Evolutionary conservation across 1,284 basidiomycete species (phyloP).

Genomic region (Ceratobasidium sp.): DNA sequence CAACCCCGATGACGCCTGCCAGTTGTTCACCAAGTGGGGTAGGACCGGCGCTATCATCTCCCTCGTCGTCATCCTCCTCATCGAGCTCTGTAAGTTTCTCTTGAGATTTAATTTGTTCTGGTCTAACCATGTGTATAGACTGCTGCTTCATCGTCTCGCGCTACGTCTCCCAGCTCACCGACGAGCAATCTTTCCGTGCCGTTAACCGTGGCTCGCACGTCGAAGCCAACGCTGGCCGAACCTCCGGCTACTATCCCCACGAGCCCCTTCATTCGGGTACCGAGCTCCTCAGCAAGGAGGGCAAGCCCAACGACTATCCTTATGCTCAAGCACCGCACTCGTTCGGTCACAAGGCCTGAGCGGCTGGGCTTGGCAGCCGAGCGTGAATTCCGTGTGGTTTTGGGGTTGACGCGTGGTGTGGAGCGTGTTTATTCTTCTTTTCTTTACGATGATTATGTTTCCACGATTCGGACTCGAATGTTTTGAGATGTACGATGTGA

Average conservation of each 20-base stretch:
- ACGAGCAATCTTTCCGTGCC: constrained; percentile 49
- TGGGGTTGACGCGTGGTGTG: too few species aligned
- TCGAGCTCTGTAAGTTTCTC: constrained; percentile 58
- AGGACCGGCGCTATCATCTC: constrained; percentile 52
- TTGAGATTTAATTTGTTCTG: constrained; percentile 30
- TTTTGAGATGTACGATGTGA: too few species aligned
- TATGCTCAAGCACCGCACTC: constrained; percentile 34
- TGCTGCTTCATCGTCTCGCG: constrained; percentile 64
- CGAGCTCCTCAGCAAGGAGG: constrained; percentile 27
- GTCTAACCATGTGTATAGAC: constrained; percentile 55
- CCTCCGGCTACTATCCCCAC: constrained; percentile 40
- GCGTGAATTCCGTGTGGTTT: too few species aligned
- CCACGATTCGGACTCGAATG: too few species aligned
- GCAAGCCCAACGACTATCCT: constrained; percentile 11
- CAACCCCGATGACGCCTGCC: constrained; percentile 56
- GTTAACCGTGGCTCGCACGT: constrained; percentile 8
- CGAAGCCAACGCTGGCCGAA: constrained; percentile 19
- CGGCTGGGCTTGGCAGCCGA: too few species aligned
- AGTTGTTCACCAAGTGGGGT: constrained; percentile 51
- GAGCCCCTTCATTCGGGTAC: constrained; percentile 36
- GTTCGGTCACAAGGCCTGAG: constrained; percentile 35
- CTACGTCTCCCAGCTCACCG: constrained; percentile 62
- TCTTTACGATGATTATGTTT: too few species aligned
- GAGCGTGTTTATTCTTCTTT: too few species aligned
- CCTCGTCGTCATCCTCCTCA: constrained; percentile 47